A percentile compares a stretch with the other conserved stretches of the same genome.
Evolutionary conservation across 495 filamentous ascomycete genomes (phyloP).

Genomic region (Cairneyella variabilis): DNA sequence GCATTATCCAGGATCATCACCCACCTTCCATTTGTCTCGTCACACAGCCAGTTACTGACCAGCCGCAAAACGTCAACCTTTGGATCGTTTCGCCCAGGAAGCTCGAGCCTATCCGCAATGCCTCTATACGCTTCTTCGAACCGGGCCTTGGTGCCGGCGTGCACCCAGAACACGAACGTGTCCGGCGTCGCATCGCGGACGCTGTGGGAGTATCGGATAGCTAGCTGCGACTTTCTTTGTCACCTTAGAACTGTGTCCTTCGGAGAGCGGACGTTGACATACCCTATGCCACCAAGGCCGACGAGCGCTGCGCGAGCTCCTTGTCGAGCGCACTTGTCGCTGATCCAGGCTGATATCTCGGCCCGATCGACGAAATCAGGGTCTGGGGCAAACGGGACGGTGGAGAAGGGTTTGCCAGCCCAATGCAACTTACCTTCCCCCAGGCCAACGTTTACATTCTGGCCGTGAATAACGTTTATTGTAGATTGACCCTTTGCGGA

Average conservation of each 20-base stretch:
- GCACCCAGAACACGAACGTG: slow-evolving; percentile 42
- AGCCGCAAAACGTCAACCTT: slow-evolving; percentile 32
- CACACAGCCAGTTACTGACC: slow-evolving; percentile 33
- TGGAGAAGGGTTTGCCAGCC: no score
- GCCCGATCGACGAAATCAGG: neutral
- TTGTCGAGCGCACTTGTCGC: neutral
- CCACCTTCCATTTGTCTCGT: slow-evolving; percentile 34
- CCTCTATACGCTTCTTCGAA: slow-evolving; percentile 40
- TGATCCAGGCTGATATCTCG: neutral
- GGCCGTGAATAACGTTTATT: no score
- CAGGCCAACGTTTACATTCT: no score
- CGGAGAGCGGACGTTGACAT: neutral
- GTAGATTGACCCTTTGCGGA: no score
- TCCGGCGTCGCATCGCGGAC: slow-evolving; percentile 25
- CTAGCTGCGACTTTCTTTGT: slow-evolving; percentile 48
- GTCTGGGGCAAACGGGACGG: no score
- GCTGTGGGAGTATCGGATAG: slow-evolving; percentile 42
- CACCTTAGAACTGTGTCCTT: neutral
- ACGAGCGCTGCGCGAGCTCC: slow-evolving; percentile 9
- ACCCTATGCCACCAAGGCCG: slow-evolving; percentile 11
- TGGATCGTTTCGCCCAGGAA: slow-evolving; percentile 28
- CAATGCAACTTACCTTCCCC: no score
- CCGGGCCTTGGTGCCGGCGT: slow-evolving; percentile 27
- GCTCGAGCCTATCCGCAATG: slow-evolving; percentile 33
- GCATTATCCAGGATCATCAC: slow-evolving; percentile 50